phyloP scores from a whole-genome alignment of 2,329 filamentous ascomycete species.

The Neobulgaria alba region DNA sequence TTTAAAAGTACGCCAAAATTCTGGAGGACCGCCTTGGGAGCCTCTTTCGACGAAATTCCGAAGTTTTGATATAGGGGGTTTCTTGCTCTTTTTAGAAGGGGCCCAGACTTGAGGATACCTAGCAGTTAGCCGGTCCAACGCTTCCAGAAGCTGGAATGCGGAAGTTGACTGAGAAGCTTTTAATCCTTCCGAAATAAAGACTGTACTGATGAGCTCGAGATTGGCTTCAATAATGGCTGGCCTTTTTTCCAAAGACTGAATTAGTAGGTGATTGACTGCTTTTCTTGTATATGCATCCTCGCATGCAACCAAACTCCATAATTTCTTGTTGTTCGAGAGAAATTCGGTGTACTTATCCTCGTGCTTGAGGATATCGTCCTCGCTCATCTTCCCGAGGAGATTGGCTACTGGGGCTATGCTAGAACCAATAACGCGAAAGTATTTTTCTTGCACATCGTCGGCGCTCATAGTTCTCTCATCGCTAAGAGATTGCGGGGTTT shows the following conservation, averaged over 20 bases:
- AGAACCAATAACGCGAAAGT: constrained; percentile 60
- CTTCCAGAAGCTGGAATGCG: constrained; percentile 59
- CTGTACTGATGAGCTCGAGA: constrained; percentile 42
- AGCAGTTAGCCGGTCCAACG: constrained; percentile 58
- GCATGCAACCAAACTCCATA: constrained; percentile 60
- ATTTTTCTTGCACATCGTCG: constrained; percentile 82
- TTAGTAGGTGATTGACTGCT: constrained; percentile 43
- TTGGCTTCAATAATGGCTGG: constrained; percentile 41
- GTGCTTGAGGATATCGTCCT: constrained; percentile 49
- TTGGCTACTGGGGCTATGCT: constrained; percentile 47
- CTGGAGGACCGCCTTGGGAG: constrained; percentile 64
- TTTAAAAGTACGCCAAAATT: constrained; percentile 65
- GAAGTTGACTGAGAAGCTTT: constrained; percentile 67
- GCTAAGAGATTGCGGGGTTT: constrained; percentile 74
- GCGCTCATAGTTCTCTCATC: constrained; percentile 77
- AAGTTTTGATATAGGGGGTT: constrained; percentile 47
- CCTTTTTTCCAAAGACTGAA: constrained; percentile 38
- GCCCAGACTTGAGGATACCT: constrained; percentile 67
- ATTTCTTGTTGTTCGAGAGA: constrained; percentile 49
- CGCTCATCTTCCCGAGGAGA: constrained; percentile 41
- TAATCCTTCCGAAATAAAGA: constrained; percentile 65
- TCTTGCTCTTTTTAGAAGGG: constrained; percentile 44
- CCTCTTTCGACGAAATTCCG: constrained; percentile 71
- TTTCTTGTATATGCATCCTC: constrained; percentile 47
- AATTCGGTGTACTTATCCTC: constrained; percentile 55